Base-by-base conservation (phyloP, 108 stramenopile genomes). In the Pseudonitzschia pungens region DNA sequence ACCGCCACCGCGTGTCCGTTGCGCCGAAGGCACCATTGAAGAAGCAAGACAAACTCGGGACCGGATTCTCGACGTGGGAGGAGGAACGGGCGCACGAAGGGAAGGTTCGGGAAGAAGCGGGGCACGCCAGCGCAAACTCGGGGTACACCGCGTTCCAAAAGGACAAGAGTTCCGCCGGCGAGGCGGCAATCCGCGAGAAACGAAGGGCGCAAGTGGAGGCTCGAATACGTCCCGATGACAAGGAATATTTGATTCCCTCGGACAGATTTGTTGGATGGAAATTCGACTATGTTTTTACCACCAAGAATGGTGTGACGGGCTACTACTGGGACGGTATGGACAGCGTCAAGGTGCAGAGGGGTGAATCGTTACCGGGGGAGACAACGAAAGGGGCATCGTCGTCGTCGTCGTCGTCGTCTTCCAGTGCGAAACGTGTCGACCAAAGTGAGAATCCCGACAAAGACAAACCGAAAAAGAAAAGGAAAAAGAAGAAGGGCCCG, bases 241-340 rank as follows among this genome's bases (percentile, higher is more conserved):
- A 72, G 36, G 73, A 80, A 3, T 95, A 92, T 60, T 95, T 88
- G 59, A 77, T 89, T 21, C 62, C 74, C 18, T 75, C 88, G 0
- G 52, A 70, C 36, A 83, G 84, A 7, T 95, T 92, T 72, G 77
- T 81, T 57, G 91, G 60, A 91, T 88, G 66, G 58, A 92, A 90
- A 68, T 87, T 81, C 67, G 87, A 92, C 74, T 95, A 95, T 74
- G 77, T 95, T 18, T 95, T 92, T 75, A 95, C 94, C 2, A 92
- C 91, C 48, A 24, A 81, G 57, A 77, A 77, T 68, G 75, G 70
- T 57, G 68, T 84, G 42, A 92, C 89, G 15, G 93, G 93, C 6
- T 94, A 94, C 69, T 94, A 86, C 76, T 94, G 93, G 93, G 93
- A 94, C 80, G 94, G 94, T 22, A 88, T 73, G 79, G 94, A 92